phyloP scores from a whole-genome alignment of 2,329 filamentous ascomycete species.

The Lecanicillium sp. region DNA sequence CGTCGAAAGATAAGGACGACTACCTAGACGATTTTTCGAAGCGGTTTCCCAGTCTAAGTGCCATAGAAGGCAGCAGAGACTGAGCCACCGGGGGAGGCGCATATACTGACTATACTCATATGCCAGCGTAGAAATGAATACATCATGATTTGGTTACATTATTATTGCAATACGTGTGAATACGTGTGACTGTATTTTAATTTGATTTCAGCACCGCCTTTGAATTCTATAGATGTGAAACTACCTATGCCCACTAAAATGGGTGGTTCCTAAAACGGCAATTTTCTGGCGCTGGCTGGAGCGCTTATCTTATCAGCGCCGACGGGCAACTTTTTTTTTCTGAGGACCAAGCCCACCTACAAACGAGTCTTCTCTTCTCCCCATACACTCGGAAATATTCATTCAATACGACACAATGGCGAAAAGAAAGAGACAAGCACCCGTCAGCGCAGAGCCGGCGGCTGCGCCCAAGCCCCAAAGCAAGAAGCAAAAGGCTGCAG shows the following conservation, averaged over 20 bases:
- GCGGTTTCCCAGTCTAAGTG: slow-evolving; percentile 75
- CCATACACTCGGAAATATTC: slow-evolving; percentile 8
- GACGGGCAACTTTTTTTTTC: slow-evolving; percentile 19
- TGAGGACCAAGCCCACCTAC: neutral
- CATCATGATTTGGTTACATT: slow-evolving; percentile 2
- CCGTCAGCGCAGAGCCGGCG: slow-evolving; percentile 14
- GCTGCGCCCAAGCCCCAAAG: slow-evolving; percentile 14
- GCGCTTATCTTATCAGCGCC: slow-evolving; percentile 25
- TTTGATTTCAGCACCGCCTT: too few species aligned
- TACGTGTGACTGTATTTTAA: too few species aligned
- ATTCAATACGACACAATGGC: slow-evolving; percentile 26
- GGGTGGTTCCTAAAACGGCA: neutral
- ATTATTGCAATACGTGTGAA: slow-evolving; percentile 7
- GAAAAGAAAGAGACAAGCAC: slow-evolving; percentile 39
- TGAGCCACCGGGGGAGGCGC: neutral
- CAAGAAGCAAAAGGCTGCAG: slow-evolving; percentile 25
- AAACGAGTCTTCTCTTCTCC: neutral
- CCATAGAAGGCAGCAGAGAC: slow-evolving; percentile 49
- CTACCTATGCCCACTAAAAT: neutral
- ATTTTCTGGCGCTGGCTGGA: neutral
- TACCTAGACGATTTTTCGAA: slow-evolving; percentile 68
- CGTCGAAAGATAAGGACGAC: slow-evolving; percentile 53
- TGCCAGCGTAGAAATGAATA: slow-evolving; percentile 2
- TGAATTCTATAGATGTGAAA: too few species aligned
- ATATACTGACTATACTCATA: neutral